Evolutionary conservation across 805 yeast species (phyloP).

Genomic region (Wickerhamiella qilinensis): DNA sequence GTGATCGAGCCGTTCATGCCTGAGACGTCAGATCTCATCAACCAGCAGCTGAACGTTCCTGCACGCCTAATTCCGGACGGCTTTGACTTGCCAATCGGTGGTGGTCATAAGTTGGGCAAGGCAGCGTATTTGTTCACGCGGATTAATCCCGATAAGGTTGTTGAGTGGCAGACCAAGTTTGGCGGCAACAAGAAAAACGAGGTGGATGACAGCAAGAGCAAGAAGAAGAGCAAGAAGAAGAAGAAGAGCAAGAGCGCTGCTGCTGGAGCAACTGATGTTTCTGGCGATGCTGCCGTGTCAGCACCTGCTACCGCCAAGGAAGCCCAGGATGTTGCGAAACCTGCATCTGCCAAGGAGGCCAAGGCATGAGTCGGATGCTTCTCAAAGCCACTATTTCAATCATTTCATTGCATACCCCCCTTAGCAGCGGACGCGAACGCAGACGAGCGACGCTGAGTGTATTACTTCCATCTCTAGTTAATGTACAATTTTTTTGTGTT

Average conservation of each 20-base stretch:
- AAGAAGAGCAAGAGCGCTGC: constrained; percentile 1
- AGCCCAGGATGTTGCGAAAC: no score
- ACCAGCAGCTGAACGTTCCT: constrained; percentile 72
- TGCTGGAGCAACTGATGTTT: no score
- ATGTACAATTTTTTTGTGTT: no score
- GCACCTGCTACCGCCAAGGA: no score
- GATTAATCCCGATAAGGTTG: constrained; percentile 80
- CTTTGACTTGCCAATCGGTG: constrained; percentile 49
- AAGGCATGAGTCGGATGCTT: no score
- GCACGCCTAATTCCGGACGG: constrained; percentile 58
- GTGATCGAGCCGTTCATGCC: constrained; percentile 85
- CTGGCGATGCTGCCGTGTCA: no score
- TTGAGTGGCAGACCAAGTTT: constrained; percentile 68
- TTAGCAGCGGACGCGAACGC: no score
- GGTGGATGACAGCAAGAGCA: constrained; percentile 4
- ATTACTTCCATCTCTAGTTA: no score
- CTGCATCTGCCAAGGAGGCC: no score
- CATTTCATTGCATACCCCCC: no score
- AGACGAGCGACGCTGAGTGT: no score
- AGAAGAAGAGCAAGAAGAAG: constrained; percentile 2
- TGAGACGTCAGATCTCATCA: constrained; percentile 51
- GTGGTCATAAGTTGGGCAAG: constrained; percentile 78
- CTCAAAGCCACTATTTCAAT: no score
- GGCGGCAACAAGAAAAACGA: constrained; percentile 46
- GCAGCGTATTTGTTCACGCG: constrained; percentile 85